Base-by-base conservation (phyloP, 2,329 filamentous ascomycete genomes). In the Scortechinia acanthostroma region DNA sequence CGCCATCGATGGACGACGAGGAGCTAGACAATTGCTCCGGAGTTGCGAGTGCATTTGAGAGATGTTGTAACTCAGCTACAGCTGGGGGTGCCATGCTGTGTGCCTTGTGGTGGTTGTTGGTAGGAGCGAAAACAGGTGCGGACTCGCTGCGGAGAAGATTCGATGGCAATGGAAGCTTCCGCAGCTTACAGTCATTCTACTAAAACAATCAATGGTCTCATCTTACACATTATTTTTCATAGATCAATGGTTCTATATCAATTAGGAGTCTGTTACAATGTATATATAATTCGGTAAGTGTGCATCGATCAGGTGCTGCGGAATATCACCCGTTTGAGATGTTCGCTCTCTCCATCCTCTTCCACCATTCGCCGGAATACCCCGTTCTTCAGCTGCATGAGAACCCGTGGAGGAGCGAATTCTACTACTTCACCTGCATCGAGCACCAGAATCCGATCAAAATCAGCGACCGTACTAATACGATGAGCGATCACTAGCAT, bases 321-420 rank as follows among this genome's bases (percentile, higher is more conserved):
- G n/a, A n/a, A n/a, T n/a, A n/a, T n/a, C n/a, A n/a, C n/a, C n/a
- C n/a, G n/a, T n/a, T n/a, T n/a, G n/a, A n/a, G n/a, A n/a, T n/a
- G n/a, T n/a, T n/a, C n/a, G n/a, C n/a, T n/a, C 64, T 81, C 77
- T 0, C 77, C 77, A 51, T 74, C 80, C 56, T 76, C 72, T 57
- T 50, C 69, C 55, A 48, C 74, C 47, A 21, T 66, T 61, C 44
- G 49, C 57, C 13, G 71, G 71, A 2, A 48, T 55, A 3, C 69
- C 71, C 35, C 35, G 17, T 73, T 61, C 15, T 52, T 54, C 6
- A 54, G 58, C 49, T 54, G 52, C 53, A 75, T 54, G 55, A 76
- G 50, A 47, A 69, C 60, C 40, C 43, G 45, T 4, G 63, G 62
- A 13, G 53, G 57, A 2, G 60, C 63, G 42, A 64, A 53, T 57